These are phyloP conservation scores for Pedinophyceae sp. DNA, from an alignment of 139 green algal species.

Conservation along the genomic window DNA sequence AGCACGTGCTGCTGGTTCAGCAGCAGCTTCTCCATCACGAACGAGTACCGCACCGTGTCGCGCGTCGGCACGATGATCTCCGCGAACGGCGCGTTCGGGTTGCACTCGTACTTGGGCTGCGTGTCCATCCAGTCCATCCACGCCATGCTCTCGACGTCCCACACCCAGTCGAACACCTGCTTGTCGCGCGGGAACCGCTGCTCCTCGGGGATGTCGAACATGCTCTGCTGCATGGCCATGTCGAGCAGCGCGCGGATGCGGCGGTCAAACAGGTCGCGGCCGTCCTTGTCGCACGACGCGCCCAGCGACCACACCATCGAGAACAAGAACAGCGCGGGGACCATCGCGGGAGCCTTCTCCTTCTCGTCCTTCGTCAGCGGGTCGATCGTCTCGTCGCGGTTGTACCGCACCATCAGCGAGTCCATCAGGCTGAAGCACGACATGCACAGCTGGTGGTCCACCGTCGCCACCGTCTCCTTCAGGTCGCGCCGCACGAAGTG, in stretches of 20 bases:
- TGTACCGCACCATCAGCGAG: constrained; percentile 25
- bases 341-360: constrained; percentile 10
- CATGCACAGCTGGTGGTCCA: constrained; percentile 42
- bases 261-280: constrained; percentile 34
- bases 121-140: constrained; percentile 64
- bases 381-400: constrained; percentile 18
- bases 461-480: constrained; percentile 55
- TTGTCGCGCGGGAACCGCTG: constrained; percentile 1
- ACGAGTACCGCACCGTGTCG: constrained; percentile 60
- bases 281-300: constrained; percentile 41
- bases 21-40: constrained; percentile 43
- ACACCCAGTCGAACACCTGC: constrained; percentile 12
- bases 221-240: background rate
- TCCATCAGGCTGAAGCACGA: constrained; percentile 59
- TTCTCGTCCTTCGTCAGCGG: constrained; percentile 28
- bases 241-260: constrained; percentile 29
- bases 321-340: constrained; percentile 52
- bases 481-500: constrained; percentile 40
- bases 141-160: constrained; percentile 10
- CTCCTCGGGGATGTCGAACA: background rate
- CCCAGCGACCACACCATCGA: constrained; percentile 54
- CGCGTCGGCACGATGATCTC: constrained; percentile 61
- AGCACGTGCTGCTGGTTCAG: constrained; percentile 40
- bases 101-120: constrained; percentile 40
- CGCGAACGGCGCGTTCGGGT: constrained; percentile 46